Base-by-base conservation (phyloP, 306 rosid species). In the Clitoria ternatea region DNA sequence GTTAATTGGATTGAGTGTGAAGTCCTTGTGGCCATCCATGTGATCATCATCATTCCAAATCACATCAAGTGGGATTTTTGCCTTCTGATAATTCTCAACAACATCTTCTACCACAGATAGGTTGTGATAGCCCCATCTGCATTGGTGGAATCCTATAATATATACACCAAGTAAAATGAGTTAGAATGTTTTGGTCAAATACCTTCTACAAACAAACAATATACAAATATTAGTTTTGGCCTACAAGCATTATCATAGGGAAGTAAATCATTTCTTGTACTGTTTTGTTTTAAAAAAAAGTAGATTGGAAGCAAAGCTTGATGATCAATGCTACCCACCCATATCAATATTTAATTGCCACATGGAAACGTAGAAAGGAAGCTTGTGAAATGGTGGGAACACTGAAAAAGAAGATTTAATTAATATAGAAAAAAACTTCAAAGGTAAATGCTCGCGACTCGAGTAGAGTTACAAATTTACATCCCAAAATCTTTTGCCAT, bases 121-220 rank as follows among this genome's bases (percentile, higher is more conserved):
- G 76, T 92, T 89, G 74, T 89, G 95, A 85, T 92, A 92, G 20
- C 98, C 96, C 98, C 96, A 92, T 87, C 89, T 87, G 71, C 98
- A 89, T 76, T 92, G 98, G 78, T 92, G 98, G 80, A 92, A 92
- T 78, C 96, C 96, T 92, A 83, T 14, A 67, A 5, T 20, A 3
- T 32, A 5, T 20, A 3, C 27, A 22, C 48, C 78, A 78, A 70
- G 53, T 24, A 1, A 77, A 52, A 71, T 6, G 19, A 20, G 49
- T 7, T 1, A 37, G 19, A 13, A 66, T 24, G 19, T 61, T n/a
- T n/a, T 61, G 17, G 11, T 61, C 15, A 48, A 60, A 19, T 47
- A 2, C 69, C 24, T 60, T 33, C 26, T 32, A 27, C 19, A 11
- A 70, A 24, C 39, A 27, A 37, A 17, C 0, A 15, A 9, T n/a